Evolutionary conservation across 768 basidiomycete genomes (phyloP).

Genomic region (Serendipita sp.): DNA sequence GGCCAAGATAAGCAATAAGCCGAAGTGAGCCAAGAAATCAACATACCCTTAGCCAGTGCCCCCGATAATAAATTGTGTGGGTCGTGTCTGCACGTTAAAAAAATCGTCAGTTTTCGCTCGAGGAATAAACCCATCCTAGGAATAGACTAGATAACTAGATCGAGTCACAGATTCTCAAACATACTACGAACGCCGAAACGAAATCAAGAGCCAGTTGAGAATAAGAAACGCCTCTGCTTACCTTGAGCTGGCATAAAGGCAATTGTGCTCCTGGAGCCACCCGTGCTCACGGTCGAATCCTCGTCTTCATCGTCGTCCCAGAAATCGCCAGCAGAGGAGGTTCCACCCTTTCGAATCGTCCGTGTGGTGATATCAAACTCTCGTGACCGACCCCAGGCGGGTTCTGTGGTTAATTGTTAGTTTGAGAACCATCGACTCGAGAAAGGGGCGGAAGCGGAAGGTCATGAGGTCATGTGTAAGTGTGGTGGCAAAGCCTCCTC

Average conservation of each 20-base stretch:
- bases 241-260: conserved; percentile 50
- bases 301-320: conserved; percentile 44
- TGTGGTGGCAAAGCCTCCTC: too few species aligned
- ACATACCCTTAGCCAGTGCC: conserved; percentile 68
- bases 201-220: not conserved
- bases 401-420: conserved; percentile 30
- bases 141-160: not conserved
- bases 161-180: not conserved
- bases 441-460: not conserved
- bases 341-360: conserved; percentile 43
- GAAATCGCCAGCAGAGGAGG: conserved; percentile 57
- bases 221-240: not conserved
- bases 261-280: conserved; percentile 54
- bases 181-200: not conserved
- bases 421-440: not conserved
- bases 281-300: not conserved
- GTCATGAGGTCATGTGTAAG: too few species aligned
- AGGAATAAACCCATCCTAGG: conserved; percentile 34
- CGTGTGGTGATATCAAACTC: conserved; percentile 83
- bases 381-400: conserved; percentile 62
- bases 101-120: conserved; percentile 4
- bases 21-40: conserved; percentile 13
- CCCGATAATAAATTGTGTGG: conserved; percentile 73
- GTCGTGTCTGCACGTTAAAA: conserved; percentile 41
- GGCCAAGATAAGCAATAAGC: conserved; percentile 12